These are phyloP conservation scores for Paxillus ammoniavirescens DNA, from an alignment of 768 basidiomycete genomes.

Conservation along the genomic window DNA sequence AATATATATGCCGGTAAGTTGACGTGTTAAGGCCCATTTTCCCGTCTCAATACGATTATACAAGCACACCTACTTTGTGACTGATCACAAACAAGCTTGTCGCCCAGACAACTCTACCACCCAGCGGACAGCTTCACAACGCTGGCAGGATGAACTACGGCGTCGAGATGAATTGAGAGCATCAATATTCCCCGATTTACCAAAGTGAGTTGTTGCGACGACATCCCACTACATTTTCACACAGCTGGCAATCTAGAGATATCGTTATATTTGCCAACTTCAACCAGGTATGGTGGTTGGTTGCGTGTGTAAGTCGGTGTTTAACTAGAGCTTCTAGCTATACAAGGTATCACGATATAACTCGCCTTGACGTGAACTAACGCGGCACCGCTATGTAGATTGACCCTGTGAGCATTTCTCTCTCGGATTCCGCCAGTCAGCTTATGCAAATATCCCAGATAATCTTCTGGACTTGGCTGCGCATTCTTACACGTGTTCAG, in stretches of 20 bases:
- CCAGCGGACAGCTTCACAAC: constrained; percentile 13
- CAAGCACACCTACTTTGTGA: constrained; percentile 48
- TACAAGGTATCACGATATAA: constrained; percentile 38
- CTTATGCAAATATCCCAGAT: constrained; percentile 21
- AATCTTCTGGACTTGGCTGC: constrained; percentile 49
- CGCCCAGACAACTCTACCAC: constrained; percentile 13
- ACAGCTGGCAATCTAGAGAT: constrained; percentile 28
- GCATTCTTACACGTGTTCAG: constrained; percentile 41
- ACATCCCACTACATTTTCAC: not conserved
- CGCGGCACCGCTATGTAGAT: constrained; percentile 18
- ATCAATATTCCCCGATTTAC: constrained; percentile 43
- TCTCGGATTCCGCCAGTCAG: not conserved
- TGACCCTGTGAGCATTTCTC: constrained; percentile 31
- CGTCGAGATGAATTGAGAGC: constrained; percentile 37
- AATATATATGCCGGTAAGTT: constrained; percentile 45
- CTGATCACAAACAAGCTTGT: constrained; percentile 49
- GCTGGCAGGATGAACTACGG: constrained; percentile 40
- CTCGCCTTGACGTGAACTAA: not conserved
- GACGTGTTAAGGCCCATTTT: not conserved
- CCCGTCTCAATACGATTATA: not conserved
- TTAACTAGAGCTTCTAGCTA: constrained; percentile 28
- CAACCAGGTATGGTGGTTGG: constrained; percentile 41
- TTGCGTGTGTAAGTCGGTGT: not conserved
- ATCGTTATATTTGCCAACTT: constrained; percentile 52
- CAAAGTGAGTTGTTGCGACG: constrained; percentile 29